Evolutionary conservation across 2,329 filamentous ascomycete genomes (phyloP).

Genomic region (Volutella citrinella): DNA sequence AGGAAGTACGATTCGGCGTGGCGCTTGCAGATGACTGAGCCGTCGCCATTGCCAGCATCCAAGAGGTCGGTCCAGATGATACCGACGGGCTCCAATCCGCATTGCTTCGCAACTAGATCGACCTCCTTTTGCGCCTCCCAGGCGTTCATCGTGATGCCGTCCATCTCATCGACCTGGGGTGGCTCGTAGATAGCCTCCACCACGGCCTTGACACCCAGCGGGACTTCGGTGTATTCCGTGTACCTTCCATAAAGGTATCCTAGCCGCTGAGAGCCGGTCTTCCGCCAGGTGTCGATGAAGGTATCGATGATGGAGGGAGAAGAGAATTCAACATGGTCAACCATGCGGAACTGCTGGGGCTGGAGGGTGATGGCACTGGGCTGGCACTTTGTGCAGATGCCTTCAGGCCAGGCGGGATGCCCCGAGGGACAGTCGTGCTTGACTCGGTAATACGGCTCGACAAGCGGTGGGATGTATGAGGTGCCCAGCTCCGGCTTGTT

Average conservation of each 20-base stretch:
- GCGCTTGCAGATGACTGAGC: slow-evolving; percentile 88
- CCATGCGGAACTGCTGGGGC: slow-evolving; percentile 91
- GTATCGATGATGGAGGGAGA: slow-evolving; percentile 79
- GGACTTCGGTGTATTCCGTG: slow-evolving; percentile 86
- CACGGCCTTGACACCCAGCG: slow-evolving; percentile 89
- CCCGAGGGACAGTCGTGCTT: slow-evolving; percentile 86
- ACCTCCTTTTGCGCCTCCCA: slow-evolving; percentile 85
- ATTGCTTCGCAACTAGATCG: slow-evolving; percentile 75
- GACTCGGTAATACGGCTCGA: slow-evolving; percentile 89
- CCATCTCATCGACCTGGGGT: slow-evolving; percentile 82
- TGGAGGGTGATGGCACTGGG: slow-evolving; percentile 95
- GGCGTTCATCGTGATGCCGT: slow-evolving; percentile 79
- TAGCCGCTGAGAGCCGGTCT: slow-evolving; percentile 76
- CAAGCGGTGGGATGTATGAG: slow-evolving; percentile 93
- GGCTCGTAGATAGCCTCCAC: slow-evolving; percentile 98
- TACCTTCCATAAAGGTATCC: slow-evolving; percentile 92
- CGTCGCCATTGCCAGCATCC: slow-evolving; percentile 77
- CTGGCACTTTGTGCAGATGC: slow-evolving; percentile 97
- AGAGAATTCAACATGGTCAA: slow-evolving; percentile 96
- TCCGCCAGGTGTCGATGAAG: slow-evolving; percentile 91
- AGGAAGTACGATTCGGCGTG: slow-evolving; percentile 95
- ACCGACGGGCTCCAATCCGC: slow-evolving; percentile 83
- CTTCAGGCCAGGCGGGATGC: slow-evolving; percentile 89
- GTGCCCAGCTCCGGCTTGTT: slow-evolving; percentile 93
- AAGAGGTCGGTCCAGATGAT: slow-evolving; percentile 93